These are phyloP conservation scores for Aspergillus eucalypticola DNA, from an alignment of 2,329 filamentous ascomycete species.

Conservation along the genomic window DNA sequence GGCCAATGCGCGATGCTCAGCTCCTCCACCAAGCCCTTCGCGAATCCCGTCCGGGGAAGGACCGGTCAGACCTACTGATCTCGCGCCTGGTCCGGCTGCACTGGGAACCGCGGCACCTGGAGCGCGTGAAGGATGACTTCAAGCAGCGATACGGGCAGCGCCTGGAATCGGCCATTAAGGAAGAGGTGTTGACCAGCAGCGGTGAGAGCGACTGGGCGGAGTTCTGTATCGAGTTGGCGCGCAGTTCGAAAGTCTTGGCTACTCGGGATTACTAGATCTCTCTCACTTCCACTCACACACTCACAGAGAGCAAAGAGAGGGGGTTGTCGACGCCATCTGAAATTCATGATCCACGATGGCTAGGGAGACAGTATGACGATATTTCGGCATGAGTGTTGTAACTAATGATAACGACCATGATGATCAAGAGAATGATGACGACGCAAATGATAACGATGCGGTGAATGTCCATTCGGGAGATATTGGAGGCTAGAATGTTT, in stretches of 20 bases:
- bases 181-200: constrained; percentile 65
- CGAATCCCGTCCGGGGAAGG: constrained; percentile 66
- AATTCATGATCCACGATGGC: not conserved
- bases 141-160: constrained; percentile 71
- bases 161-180: constrained; percentile 75
- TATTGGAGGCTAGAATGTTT: too few relatives aligned
- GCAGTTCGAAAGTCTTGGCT: constrained; percentile 32
- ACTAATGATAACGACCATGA: not conserved
- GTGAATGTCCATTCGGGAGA: too few relatives aligned
- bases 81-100: constrained; percentile 85
- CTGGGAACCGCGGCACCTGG: constrained; percentile 85
- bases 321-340: not conserved
- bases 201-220: constrained; percentile 64
- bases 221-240: constrained; percentile 68
- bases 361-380: not conserved
- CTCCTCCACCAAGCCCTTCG: constrained; percentile 88
- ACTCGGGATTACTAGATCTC: not conserved
- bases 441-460: not conserved
- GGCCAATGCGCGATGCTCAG: constrained; percentile 86
- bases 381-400: not conserved
- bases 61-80: constrained; percentile 84
- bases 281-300: too few relatives aligned
- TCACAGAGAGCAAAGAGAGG: not conserved
- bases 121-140: constrained; percentile 77
- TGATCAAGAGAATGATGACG: not conserved